phyloP scores from a whole-genome alignment of 805 yeast genomes.

The Hanseniaspora vineae region DNA sequence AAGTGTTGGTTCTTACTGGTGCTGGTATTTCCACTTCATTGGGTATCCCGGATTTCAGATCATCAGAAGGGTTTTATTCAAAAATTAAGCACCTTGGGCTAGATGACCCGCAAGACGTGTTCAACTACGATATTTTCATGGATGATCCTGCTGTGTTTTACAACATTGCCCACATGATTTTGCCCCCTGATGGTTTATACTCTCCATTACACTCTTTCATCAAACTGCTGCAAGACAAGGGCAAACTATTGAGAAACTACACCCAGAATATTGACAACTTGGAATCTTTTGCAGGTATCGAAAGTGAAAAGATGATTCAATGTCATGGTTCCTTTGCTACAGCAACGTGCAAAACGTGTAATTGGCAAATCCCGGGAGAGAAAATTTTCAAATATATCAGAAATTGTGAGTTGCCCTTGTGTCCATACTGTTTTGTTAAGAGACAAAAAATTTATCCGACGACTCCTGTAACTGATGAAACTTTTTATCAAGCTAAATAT shows the following conservation, averaged over 20 bases:
- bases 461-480: slow-evolving; percentile 6
- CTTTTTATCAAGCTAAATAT: slow-evolving; percentile 2
- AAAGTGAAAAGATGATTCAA: slow-evolving; percentile 56
- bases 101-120: slow-evolving; percentile 84
- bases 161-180: slow-evolving; percentile 71
- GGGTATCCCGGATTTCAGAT: slow-evolving; percentile 88
- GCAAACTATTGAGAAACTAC: slow-evolving; percentile 68
- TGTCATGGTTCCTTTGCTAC: slow-evolving; percentile 90
- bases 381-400: slow-evolving; percentile 48
- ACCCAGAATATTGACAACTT: slow-evolving; percentile 86
- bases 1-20: slow-evolving; percentile 69
- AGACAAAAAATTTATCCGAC: slow-evolving; percentile 24
- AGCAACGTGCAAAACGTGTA: slow-evolving; percentile 75
- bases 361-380: slow-evolving; percentile 51
- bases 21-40: slow-evolving; percentile 87
- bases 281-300: slow-evolving; percentile 69
- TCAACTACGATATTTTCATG: slow-evolving; percentile 57
- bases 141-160: slow-evolving; percentile 72
- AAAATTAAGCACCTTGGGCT: slow-evolving; percentile 55
- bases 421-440: slow-evolving; percentile 49
- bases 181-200: slow-evolving; percentile 56
- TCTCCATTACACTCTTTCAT: slow-evolving; percentile 80
- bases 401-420: slow-evolving; percentile 48
- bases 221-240: slow-evolving; percentile 56
- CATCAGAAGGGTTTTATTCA: slow-evolving; percentile 75